Conservation (phyloP, 768 basidiomycete species). For the Tylopilus rubrobrunneus region DNA sequence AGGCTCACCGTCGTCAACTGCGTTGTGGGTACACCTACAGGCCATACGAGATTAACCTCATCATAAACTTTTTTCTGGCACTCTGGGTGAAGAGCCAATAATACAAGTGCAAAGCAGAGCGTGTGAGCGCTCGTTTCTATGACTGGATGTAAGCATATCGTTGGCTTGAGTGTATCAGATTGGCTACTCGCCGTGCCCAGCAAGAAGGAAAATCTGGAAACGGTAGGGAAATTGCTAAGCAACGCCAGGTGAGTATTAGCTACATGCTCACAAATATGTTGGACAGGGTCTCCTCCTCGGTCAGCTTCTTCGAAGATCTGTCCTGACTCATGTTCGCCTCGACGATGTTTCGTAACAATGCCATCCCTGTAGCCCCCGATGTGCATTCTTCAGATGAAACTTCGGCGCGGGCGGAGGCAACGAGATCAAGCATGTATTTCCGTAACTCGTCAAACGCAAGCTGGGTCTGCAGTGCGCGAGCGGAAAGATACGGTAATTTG, state of each 20-base stretch:
- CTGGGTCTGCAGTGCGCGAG: constrained; percentile 24
- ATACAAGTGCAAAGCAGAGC: constrained; percentile 38
- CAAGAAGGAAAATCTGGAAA: constrained; percentile 41
- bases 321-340: constrained; percentile 43
- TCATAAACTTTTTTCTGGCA: constrained; percentile 44
- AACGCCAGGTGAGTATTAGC: background rate
- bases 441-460: constrained; percentile 36
- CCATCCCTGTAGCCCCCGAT: constrained; percentile 9
- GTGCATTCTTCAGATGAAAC: constrained; percentile 28
- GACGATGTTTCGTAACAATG: constrained; percentile 43
- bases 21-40: constrained; percentile 30
- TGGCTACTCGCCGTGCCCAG: constrained; percentile 41
- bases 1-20: constrained; percentile 28
- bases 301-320: constrained; percentile 28
- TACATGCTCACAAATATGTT: constrained; percentile 41
- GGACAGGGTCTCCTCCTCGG: constrained; percentile 45
- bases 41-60: constrained; percentile 40
- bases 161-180: background rate
- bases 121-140: constrained; percentile 47
- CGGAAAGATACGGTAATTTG: constrained; percentile 36
- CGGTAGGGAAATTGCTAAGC: background rate
- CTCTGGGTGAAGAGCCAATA: constrained; percentile 49
- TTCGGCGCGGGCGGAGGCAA: constrained; percentile 36
- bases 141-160: background rate
- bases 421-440: constrained; percentile 39